Conservation (phyloP, 371 early-diverging fungal species). For the Lichtheimia hyalospora region DNA sequence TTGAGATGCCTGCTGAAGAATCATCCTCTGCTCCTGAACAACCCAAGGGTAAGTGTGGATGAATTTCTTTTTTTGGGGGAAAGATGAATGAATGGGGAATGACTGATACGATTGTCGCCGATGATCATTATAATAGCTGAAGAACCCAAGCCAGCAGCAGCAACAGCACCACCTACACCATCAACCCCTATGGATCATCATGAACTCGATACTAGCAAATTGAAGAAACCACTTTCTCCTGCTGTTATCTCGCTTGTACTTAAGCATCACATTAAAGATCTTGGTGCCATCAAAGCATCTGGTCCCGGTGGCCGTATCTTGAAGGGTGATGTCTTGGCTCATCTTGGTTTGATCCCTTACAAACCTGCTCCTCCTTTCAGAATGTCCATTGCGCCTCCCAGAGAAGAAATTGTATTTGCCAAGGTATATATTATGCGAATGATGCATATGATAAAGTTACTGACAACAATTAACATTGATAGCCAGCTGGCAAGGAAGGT, state of each 20-base stretch:
- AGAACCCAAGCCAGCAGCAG: conserved; percentile 17
- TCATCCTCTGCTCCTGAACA: conserved; percentile 9
- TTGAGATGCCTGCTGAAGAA: conserved; percentile 60
- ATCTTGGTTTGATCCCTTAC: conserved; percentile 59
- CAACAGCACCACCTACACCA: conserved; percentile 23
- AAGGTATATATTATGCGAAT: conserved; percentile 25
- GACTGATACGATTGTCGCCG: too few species aligned
- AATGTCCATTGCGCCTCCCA: conserved; percentile 42
- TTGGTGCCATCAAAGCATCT: conserved; percentile 58
- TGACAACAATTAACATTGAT: not conserved
- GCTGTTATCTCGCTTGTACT: conserved; percentile 65
- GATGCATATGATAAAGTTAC: not conserved
- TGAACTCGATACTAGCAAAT: conserved; percentile 41
- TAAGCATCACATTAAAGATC: conserved; percentile 64
- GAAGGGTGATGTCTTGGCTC: conserved; percentile 87
- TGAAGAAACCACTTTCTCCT: conserved; percentile 65
- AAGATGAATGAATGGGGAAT: too few species aligned
- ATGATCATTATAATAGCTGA: not conserved
- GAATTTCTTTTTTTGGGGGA: not conserved
- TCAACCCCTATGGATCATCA: conserved; percentile 40
- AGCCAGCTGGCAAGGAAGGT: conserved; percentile 24
- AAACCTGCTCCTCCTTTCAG: conserved; percentile 52
- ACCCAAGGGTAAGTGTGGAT: conserved; percentile 7
- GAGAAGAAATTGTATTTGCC: conserved; percentile 49
- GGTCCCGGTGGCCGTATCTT: conserved; percentile 91